These are phyloP conservation scores for Omphalotus olearius DNA, from an alignment of 1,284 basidiomycete species.

Conservation along the genomic window DNA sequence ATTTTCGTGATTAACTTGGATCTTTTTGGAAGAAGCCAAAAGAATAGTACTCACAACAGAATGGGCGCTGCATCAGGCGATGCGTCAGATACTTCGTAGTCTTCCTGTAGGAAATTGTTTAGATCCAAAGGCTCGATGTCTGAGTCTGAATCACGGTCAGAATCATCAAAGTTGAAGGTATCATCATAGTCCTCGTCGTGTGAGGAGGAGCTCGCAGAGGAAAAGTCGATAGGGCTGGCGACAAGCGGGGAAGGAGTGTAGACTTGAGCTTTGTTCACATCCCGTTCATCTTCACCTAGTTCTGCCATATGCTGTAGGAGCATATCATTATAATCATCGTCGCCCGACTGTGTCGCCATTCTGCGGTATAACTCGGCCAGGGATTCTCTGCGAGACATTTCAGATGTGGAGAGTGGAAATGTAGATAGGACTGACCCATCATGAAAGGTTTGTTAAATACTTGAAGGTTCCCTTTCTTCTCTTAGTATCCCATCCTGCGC, in stretches of 20 bases:
- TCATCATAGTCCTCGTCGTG: no score
- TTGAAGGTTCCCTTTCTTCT: slow-evolving; percentile 2
- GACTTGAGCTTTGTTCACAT: not conserved
- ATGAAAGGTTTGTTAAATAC: not conserved
- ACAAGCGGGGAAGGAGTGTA: not conserved
- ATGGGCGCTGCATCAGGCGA: slow-evolving; percentile 5
- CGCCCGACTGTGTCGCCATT: not conserved
- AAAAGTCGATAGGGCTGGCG: slow-evolving; percentile 1
- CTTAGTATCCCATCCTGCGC: slow-evolving; percentile 6
- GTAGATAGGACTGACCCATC: not conserved
- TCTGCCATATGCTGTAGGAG: not conserved
- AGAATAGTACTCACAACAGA: not conserved
- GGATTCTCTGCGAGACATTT: not conserved
- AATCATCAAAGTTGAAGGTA: no score
- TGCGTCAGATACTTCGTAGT: not conserved
- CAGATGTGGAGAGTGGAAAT: not conserved
- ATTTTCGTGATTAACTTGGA: not conserved
- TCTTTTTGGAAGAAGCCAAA: not conserved
- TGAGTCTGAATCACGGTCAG: slow-evolving; percentile 8
- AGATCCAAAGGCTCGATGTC: slow-evolving; percentile 15
- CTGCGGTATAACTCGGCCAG: not conserved
- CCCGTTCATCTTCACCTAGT: not conserved
- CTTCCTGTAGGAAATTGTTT: not conserved
- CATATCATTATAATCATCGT: slow-evolving; percentile 1
- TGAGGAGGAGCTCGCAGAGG: not conserved